A percentile compares a stretch with the other conserved stretches of the same genome.
phyloP scores from a whole-genome alignment of 352 stramenopile genomes.

The Elongisporangium undulatum region DNA sequence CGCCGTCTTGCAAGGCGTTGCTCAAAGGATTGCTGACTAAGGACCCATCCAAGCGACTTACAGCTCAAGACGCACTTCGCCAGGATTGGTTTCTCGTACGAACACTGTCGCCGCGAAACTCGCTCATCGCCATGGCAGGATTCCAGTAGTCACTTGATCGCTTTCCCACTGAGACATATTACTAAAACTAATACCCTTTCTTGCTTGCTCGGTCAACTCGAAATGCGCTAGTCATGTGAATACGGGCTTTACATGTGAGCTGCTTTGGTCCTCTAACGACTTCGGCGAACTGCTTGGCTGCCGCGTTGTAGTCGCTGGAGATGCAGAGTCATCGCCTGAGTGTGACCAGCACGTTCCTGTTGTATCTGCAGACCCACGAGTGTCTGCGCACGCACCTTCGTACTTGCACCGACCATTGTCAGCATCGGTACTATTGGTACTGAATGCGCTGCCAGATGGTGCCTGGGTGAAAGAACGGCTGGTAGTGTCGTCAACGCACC shows the following conservation, averaged over 20 bases:
- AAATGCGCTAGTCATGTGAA: background rate
- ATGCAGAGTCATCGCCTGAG: slow-evolving; percentile 17
- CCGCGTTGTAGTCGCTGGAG: slow-evolving; percentile 14
- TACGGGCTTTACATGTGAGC: background rate
- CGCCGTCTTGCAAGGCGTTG: slow-evolving; percentile 50
- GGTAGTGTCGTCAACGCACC: slow-evolving; percentile 8
- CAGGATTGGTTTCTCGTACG: slow-evolving; percentile 76
- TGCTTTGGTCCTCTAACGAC: background rate
- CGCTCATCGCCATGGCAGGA: background rate
- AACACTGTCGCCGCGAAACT: background rate
- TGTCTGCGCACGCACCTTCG: slow-evolving; percentile 16
- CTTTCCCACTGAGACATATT: background rate
- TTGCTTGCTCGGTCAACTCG: background rate
- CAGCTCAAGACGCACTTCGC: slow-evolving; percentile 67
- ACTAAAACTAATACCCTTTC: background rate
- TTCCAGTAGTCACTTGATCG: slow-evolving; percentile 9
- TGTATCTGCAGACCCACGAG: slow-evolving; percentile 15
- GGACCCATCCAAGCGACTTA: slow-evolving; percentile 71
- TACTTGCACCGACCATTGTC: slow-evolving; percentile 10
- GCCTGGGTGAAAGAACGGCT: slow-evolving; percentile 8
- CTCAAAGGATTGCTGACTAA: slow-evolving; percentile 84
- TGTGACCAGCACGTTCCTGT: slow-evolving; percentile 4
- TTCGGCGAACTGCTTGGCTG: background rate
- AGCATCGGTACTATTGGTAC: background rate
- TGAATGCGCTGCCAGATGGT: slow-evolving; percentile 4